Percentiles rank a stretch among this genome's conserved stretches.
phyloP scores from a whole-genome alignment of 495 filamentous ascomycete species.

The Podospora australis region DNA sequence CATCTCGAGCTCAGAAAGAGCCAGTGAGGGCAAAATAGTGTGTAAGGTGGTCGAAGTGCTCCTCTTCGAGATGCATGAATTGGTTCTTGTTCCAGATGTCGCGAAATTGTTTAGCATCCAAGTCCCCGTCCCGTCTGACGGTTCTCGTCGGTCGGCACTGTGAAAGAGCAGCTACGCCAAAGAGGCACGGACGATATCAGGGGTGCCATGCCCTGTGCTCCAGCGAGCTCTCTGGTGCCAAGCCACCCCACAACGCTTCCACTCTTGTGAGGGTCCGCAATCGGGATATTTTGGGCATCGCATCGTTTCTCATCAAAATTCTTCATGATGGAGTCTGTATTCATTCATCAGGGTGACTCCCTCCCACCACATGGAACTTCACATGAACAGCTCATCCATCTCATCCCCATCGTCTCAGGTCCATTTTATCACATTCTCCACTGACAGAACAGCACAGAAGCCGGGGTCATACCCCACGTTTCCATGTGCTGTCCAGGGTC shows the following conservation, averaged over 20 bases:
- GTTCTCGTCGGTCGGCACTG: constrained; percentile 6
- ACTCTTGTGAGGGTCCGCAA: no score
- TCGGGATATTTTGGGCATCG: no score
- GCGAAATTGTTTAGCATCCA: constrained; percentile 27
- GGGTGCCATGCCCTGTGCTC: constrained; percentile 4
- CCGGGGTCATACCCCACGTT: no score
- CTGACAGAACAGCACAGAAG: background rate
- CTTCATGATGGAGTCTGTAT: no score
- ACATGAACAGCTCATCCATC: background rate
- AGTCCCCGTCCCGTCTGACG: background rate
- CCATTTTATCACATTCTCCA: background rate
- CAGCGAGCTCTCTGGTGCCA: background rate
- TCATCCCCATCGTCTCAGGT: background rate
- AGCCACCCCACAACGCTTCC: no score
- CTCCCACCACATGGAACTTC: no score
- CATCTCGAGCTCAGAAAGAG: constrained; percentile 26
- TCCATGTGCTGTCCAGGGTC: no score
- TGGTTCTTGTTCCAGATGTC: constrained; percentile 26
- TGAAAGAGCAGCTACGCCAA: constrained; percentile 2
- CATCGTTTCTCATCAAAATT: no score
- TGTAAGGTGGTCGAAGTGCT: constrained; percentile 6
- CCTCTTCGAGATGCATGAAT: constrained; percentile 19
- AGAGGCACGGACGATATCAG: constrained; percentile 1
- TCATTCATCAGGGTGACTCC: no score
- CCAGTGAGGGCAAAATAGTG: constrained; percentile 9